Percentiles rank a stretch among this genome's conserved stretches.
These are phyloP conservation scores for Suhomyces ambrosiae DNA, from an alignment of 1,139 yeast species.

Conservation along the genomic window DNA sequence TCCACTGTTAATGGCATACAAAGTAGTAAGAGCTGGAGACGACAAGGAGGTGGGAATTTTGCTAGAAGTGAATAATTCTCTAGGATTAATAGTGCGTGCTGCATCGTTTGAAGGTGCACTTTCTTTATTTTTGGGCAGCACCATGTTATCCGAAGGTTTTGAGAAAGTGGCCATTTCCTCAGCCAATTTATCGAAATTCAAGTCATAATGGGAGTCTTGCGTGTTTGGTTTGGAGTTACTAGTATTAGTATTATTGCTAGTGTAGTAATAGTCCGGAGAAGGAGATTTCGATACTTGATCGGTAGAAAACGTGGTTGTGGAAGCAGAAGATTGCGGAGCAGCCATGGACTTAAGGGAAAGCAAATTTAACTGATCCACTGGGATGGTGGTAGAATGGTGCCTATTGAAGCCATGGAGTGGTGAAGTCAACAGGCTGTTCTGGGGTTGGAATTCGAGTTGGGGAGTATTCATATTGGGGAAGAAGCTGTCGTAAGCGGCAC, in stretches of 20 bases:
- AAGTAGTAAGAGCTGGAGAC: conserved; percentile 22
- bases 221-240: conserved; percentile 2
- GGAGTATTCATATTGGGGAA: conserved; percentile 4
- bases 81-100: conserved; percentile 25
- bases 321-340: conserved; percentile 2
- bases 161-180: conserved; percentile 6
- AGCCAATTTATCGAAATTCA: conserved; percentile 6
- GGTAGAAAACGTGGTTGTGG: conserved; percentile 2
- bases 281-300: conserved; percentile 12
- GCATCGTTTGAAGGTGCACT: background rate
- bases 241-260: conserved; percentile 5
- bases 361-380: conserved; percentile 18
- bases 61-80: conserved; percentile 20
- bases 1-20: conserved; percentile 15
- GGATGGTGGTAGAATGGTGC: conserved; percentile 16
- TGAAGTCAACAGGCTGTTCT: conserved; percentile 4
- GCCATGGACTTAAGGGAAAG: conserved; percentile 12
- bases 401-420: conserved; percentile 13
- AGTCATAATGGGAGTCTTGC: background rate
- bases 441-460: conserved; percentile 2
- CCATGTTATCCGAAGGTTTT: background rate
- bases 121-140: background rate
- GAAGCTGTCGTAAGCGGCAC: conserved; percentile 5
- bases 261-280: conserved; percentile 14
- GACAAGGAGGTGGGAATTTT: conserved; percentile 19